phyloP scores from a whole-genome alignment of 2,329 filamentous ascomycete genomes.

The Didymella lethalis region DNA sequence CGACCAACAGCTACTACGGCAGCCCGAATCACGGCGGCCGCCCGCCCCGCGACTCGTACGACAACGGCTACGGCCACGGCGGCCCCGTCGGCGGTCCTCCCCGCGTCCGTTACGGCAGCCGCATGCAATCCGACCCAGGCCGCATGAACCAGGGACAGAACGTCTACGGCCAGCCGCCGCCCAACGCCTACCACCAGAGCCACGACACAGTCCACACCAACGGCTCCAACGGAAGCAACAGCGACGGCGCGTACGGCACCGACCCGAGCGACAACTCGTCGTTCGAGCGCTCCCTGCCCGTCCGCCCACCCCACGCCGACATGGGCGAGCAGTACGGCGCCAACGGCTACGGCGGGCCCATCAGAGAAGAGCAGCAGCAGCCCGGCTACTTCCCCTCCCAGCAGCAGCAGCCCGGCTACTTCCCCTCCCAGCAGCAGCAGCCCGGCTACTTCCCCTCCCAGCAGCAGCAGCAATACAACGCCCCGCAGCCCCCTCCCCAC shows the following conservation, averaged over 20 bases:
- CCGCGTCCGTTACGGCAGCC: constrained; percentile 51
- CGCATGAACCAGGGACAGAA: constrained; percentile 48
- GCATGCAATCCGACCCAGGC: constrained; percentile 55
- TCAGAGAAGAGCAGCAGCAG: constrained; percentile 48
- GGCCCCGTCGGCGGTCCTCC: constrained; percentile 48
- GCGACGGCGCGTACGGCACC: constrained; percentile 76
- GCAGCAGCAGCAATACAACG: constrained; percentile 26
- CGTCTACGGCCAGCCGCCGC: constrained; percentile 43
- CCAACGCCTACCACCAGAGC: constrained; percentile 73
- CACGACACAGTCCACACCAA: constrained; percentile 87
- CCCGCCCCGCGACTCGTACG: constrained; percentile 50
- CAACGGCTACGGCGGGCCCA: constrained; percentile 55
- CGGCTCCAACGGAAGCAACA: constrained; percentile 74
- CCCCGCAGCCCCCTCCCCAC: constrained; percentile 33
- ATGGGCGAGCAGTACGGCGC: constrained; percentile 66
- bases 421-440: constrained; percentile 34
- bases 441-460: constrained; percentile 20
- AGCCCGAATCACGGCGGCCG: constrained; percentile 35
- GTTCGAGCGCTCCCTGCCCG: constrained; percentile 72
- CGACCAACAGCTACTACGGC: constrained; percentile 50
- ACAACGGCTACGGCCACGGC: constrained; percentile 40
- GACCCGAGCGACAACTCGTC: constrained; percentile 95
- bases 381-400: constrained; percentile 17
- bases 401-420: too few relatives aligned
- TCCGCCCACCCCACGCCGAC: constrained; percentile 48